phyloP scores from a whole-genome alignment of 768 basidiomycete species.

The Mycena rebaudengoi region DNA sequence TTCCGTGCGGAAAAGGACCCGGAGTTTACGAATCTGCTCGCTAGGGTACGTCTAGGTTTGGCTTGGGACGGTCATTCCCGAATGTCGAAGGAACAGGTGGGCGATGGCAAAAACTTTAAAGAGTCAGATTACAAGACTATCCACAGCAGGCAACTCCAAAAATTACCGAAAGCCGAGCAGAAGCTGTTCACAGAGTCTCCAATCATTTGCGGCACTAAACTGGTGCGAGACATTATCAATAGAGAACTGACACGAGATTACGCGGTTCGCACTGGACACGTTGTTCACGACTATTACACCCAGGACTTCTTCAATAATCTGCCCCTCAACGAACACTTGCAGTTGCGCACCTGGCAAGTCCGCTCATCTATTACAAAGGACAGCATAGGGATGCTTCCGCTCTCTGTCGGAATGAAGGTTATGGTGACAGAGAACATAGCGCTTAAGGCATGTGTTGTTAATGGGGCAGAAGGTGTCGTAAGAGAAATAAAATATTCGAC shows the following conservation, averaged over 20 bases:
- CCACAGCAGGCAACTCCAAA: no score
- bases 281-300: no score
- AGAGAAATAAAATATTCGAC: neutral
- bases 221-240: no score
- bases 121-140: no score
- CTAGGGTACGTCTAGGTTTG: neutral
- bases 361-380: neutral
- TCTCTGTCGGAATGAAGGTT: neutral
- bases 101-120: no score
- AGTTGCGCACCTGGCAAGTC: neutral
- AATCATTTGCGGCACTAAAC: no score
- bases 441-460: neutral
- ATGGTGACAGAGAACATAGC: neutral
- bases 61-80: neutral
- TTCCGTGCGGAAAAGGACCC: neutral
- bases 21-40: neutral
- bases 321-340: neutral
- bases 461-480: neutral
- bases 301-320: neutral
- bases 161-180: no score
- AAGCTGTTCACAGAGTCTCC: no score
- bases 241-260: no score
- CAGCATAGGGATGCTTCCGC: neutral
- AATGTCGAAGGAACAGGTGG: no score
- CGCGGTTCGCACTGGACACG: no score